A percentile compares a stretch with the other conserved stretches of the same genome.
Conservation (phyloP, 805 yeast genomes). For the Kodamaea lidongshanica region DNA sequence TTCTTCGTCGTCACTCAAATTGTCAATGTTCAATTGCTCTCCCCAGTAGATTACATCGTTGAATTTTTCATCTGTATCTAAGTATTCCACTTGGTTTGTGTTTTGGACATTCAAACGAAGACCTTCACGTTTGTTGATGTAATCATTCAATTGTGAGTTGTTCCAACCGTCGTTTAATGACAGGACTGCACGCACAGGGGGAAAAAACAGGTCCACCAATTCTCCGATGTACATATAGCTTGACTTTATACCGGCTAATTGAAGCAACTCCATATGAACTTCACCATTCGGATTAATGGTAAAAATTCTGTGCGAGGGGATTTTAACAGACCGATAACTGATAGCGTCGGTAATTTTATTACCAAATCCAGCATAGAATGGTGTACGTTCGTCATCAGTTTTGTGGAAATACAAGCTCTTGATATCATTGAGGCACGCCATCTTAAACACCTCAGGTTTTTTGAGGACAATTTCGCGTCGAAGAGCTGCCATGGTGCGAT, state of each 20-base stretch:
- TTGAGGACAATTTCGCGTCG: slow-evolving; percentile 86
- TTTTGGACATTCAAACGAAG: slow-evolving; percentile 17
- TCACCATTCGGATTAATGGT: slow-evolving; percentile 96
- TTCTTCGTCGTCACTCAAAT: slow-evolving; percentile 36
- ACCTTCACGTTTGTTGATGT: slow-evolving; percentile 19
- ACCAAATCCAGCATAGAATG: slow-evolving; percentile 97
- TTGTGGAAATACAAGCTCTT: slow-evolving; percentile 53
- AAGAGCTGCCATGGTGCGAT: slow-evolving; percentile 92
- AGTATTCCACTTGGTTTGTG: slow-evolving; percentile 28
- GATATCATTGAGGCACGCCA: slow-evolving; percentile 91
- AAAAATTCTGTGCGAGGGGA: slow-evolving; percentile 89
- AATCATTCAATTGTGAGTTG: slow-evolving; percentile 29
- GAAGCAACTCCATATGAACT: slow-evolving; percentile 93
- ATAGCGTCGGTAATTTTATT: slow-evolving; percentile 95
- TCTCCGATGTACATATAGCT: slow-evolving; percentile 88
- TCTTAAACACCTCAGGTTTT: slow-evolving; percentile 97
- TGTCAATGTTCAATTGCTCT: slow-evolving; percentile 66
- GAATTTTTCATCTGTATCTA: slow-evolving; percentile 51
- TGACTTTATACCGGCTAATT: slow-evolving; percentile 85
- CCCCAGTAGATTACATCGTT: slow-evolving; percentile 93
- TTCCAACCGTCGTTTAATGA: slow-evolving; percentile 30
- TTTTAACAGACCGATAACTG: slow-evolving; percentile 86
- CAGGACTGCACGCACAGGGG: slow-evolving; percentile 50
- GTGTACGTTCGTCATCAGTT: slow-evolving; percentile 49
- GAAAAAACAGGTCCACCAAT: slow-evolving; percentile 94